A percentile compares a stretch with the other conserved stretches of the same genome.
These are phyloP conservation scores for Fragaria ananassa DNA, from an alignment of 306 rosid species.

Conservation along the genomic window DNA sequence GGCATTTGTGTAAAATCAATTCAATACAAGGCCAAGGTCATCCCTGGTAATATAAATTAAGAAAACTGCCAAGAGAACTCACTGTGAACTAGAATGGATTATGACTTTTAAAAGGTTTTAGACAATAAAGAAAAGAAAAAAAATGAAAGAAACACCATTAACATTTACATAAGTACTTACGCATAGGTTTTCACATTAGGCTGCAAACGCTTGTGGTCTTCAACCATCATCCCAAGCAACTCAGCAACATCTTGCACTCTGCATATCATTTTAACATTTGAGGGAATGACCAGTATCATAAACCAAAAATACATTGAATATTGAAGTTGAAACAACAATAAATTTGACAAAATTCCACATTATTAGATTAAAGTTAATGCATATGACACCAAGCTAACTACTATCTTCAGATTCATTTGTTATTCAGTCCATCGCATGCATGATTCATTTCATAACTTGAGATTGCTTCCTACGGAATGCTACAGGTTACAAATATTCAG, in stretches of 20 bases:
- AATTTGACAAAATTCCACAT: neutral
- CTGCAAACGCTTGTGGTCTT: constrained; percentile 83
- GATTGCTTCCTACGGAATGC: neutral
- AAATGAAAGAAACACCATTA: neutral
- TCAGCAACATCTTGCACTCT: constrained; percentile 99
- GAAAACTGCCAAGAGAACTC: neutral
- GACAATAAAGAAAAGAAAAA: neutral
- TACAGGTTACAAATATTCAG: neutral
- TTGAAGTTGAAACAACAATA: neutral
- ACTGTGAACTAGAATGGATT: neutral
- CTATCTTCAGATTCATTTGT: neutral
- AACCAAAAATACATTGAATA: neutral
- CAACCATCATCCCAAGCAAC: constrained; percentile 96
- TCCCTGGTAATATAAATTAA: neutral
- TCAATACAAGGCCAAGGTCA: neutral
- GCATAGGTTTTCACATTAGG: constrained; percentile 85
- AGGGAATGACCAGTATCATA: constrained; percentile 10
- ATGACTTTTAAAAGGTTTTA: neutral
- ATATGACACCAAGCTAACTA: neutral
- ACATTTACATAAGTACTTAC: constrained; percentile 42
- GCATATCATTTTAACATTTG: constrained; percentile 25
- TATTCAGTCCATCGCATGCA: neutral
- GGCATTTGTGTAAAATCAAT: neutral
- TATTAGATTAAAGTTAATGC: neutral
- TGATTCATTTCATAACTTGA: neutral